Evolutionary conservation across 176 grass and related monocot genomes (phyloP).

Genomic region (Saccharum spontaneum): DNA sequence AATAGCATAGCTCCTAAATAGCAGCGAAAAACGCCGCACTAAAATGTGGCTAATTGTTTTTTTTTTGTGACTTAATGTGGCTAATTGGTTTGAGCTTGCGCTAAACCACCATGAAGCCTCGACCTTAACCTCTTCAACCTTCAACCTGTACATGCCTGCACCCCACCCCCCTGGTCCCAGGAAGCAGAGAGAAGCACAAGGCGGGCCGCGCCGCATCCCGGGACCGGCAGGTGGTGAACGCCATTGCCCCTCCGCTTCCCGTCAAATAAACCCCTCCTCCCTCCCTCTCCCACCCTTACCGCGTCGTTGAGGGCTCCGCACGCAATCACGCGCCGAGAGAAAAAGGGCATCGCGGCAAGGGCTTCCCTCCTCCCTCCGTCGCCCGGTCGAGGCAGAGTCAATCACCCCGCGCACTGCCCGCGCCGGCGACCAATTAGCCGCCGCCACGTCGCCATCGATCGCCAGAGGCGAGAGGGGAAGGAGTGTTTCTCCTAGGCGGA

Average conservation of each 20-base stretch:
- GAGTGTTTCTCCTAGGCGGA: background rate
- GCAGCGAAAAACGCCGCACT: no score
- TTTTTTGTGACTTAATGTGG: no score
- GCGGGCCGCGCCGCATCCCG: background rate
- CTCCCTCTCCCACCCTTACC: background rate
- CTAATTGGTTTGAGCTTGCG: no score
- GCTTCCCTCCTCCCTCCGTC: background rate
- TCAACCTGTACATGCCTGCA: background rate
- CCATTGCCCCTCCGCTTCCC: conserved; percentile 20
- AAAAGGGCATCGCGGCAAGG: background rate
- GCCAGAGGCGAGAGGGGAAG: background rate
- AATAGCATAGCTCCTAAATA: no score
- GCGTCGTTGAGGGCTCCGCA: conserved; percentile 37
- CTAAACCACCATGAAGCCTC: no score
- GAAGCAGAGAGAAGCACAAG: background rate
- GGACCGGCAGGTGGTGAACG: conserved; percentile 16
- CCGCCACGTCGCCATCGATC: background rate
- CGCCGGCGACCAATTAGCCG: background rate
- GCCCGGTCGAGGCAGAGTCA: background rate
- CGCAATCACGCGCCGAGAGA: conserved; percentile 12
- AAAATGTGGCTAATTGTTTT: no score
- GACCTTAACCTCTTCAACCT: background rate
- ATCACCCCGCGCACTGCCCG: conserved; percentile 6
- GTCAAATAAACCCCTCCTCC: conserved; percentile 14
- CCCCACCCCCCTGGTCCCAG: background rate